These are phyloP conservation scores for Monilinia aucupariae DNA, from an alignment of 2,329 filamentous ascomycete genomes.

Conservation along the genomic window DNA sequence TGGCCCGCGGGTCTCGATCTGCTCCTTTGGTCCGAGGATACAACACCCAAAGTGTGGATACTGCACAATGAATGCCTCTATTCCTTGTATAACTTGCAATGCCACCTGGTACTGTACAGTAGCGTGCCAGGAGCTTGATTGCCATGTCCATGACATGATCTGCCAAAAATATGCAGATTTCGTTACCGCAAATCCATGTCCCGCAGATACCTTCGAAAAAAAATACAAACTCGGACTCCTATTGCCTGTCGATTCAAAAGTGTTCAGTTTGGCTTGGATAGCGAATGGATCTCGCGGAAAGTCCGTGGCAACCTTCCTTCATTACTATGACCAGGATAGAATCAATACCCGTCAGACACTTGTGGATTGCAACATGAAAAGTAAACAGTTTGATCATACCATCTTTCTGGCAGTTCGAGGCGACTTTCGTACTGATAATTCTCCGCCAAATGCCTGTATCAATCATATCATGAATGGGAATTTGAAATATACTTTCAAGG, in stretches of 20 bases:
- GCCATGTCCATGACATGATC: not conserved
- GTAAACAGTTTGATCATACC: constrained; percentile 4
- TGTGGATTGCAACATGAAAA: constrained; percentile 1
- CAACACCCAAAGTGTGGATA: constrained; percentile 2
- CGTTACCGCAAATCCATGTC: not conserved
- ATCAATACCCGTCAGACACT: not conserved
- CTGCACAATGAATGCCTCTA: not conserved
- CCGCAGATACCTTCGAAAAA: not conserved
- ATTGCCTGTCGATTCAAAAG: not conserved
- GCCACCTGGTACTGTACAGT: not conserved
- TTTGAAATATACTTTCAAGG: not conserved
- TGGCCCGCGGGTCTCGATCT: constrained; percentile 5
- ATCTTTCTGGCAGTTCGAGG: not conserved
- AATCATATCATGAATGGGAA: not conserved
- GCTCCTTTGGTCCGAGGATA: constrained; percentile 2
- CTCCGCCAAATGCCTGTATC: not conserved
- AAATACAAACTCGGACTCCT: constrained; percentile 12
- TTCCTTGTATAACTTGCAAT: not conserved
- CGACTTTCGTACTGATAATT: not conserved
- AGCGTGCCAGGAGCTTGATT: not conserved
- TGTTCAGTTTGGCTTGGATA: not conserved
- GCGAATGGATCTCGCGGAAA: not conserved
- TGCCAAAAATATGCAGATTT: constrained; percentile 2
- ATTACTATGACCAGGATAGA: constrained; percentile 1
- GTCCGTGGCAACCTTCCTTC: not conserved